Evolutionary conservation across 2,329 filamentous ascomycete genomes (phyloP).

Genomic region (Pseudopithomyces maydicus): DNA sequence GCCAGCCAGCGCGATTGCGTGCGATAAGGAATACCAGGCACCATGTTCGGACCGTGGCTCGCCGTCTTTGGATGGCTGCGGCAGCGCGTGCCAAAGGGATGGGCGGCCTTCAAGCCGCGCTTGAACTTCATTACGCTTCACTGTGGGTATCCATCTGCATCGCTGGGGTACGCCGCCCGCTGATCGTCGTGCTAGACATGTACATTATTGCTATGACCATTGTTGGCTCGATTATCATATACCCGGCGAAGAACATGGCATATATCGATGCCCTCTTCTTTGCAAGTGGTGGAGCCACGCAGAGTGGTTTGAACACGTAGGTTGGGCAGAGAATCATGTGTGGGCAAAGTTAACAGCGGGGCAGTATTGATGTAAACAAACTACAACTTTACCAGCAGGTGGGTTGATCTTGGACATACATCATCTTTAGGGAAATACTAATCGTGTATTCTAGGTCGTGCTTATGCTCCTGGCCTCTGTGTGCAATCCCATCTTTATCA

Average conservation of each 20-base stretch:
- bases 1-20: no score
- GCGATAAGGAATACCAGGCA: not conserved
- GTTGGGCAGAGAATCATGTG: slow-evolving; percentile 11
- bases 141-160: slow-evolving; percentile 58
- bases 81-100: slow-evolving; percentile 24
- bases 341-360: slow-evolving; percentile 18
- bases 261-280: slow-evolving; percentile 94
- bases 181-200: slow-evolving; percentile 62
- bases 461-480: slow-evolving; percentile 43
- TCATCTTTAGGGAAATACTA: not conserved
- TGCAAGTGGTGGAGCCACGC: slow-evolving; percentile 82
- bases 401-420: slow-evolving; percentile 36
- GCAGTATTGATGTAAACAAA: slow-evolving; percentile 55
- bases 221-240: slow-evolving; percentile 78
- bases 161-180: not conserved
- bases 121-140: slow-evolving; percentile 84
- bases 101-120: slow-evolving; percentile 55
- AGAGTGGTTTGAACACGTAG: slow-evolving; percentile 87
- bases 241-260: slow-evolving; percentile 63
- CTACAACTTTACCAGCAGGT: slow-evolving; percentile 55
- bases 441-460: slow-evolving; percentile 57
- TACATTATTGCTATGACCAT: slow-evolving; percentile 79
- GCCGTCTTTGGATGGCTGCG: slow-evolving; percentile 34
- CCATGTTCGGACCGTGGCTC: slow-evolving; percentile 31
- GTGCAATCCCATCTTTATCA: slow-evolving; percentile 50